Base-by-base conservation (phyloP, 768 basidiomycete species). In the Mycena pura region DNA sequence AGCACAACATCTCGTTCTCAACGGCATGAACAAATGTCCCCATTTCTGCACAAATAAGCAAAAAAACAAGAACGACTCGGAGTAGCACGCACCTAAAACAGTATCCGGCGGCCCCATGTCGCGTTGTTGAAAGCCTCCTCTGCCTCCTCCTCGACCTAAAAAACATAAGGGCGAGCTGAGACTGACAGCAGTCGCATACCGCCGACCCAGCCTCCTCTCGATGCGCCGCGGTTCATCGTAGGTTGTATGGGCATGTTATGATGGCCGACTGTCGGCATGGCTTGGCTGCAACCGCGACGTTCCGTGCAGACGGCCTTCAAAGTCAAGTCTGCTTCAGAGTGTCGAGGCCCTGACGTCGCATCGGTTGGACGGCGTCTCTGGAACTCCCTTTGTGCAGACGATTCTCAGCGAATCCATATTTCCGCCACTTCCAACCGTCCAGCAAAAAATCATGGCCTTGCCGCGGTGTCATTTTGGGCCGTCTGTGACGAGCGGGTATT, bases 1-100 rank as follows among this genome's bases (percentile, higher is more conserved):
- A 82, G 75, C 97, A 99, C 49, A 99, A 83, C 96, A 99, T 99
- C 74, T 99, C 96, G 60, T 93, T 94, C 78, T 99, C 96, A 38
- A 99, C 96, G 14, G 96, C 91, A 73, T 99, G 97, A 29, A 95
- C 72, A 73, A 99, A 97, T 1, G 89, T 79, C 57, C 96, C 95
- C 80, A 96, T 89, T 80, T 97, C 96, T 97, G 68, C 25, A n/a
- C 24, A 60, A 46, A 60, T 71, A 46, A 54, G 65, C 45, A 28
- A 50, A 57, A 45, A 47, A 51, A 36, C n/a, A 19, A 43, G 48
- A 41, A 43, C 28, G 47, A n/a, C n/a, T n/a, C 14, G n/a, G 27
- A 36, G 39, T 59, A 72, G 14, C 6, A 22, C 81, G 48, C 65
- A 89, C 92, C 92, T 39, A 93, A 73, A 19, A 94, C 91, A 48